Conservation (phyloP, 2,329 filamentous ascomycete species). For the Trichoderma sp. region DNA sequence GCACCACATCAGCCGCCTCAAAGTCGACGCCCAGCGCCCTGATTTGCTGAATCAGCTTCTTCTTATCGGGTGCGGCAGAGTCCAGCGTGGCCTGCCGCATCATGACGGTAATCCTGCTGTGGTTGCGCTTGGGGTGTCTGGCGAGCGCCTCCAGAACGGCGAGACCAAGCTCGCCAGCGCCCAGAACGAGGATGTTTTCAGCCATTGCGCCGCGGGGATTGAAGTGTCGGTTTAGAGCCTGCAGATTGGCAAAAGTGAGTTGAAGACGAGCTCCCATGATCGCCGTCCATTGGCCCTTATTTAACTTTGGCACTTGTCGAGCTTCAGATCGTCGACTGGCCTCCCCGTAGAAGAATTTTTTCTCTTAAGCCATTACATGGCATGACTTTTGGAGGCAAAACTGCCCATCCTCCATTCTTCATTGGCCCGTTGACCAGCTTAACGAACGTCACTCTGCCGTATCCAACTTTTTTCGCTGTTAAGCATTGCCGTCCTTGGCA, state of each 20-base stretch:
- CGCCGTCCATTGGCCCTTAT: slow-evolving; percentile 4
- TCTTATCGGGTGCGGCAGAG: slow-evolving; percentile 41
- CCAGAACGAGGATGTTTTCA: slow-evolving; percentile 57
- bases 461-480: not conserved
- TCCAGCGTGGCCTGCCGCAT: slow-evolving; percentile 52
- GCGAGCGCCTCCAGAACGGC: slow-evolving; percentile 55
- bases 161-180: slow-evolving; percentile 66
- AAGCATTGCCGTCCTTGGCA: slow-evolving; percentile 13
- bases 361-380: not conserved
- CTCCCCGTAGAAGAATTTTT: not conserved
- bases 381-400: not conserved
- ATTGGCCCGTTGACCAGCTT: not conserved
- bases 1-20: slow-evolving; percentile 48
- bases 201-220: slow-evolving; percentile 28
- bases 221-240: slow-evolving; percentile 19
- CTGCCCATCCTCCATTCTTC: not conserved
- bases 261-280: not conserved
- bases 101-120: slow-evolving; percentile 51
- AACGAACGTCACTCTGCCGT: not conserved
- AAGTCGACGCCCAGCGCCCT: slow-evolving; percentile 42
- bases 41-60: slow-evolving; percentile 37
- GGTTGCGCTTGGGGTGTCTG: slow-evolving; percentile 44
- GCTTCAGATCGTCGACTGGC: not conserved
- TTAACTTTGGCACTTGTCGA: not conserved
- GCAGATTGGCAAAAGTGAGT: slow-evolving; percentile 23